Base-by-base conservation (phyloP, 192 early-diverging fungal genomes). In the Backusella parvicylindrica region DNA sequence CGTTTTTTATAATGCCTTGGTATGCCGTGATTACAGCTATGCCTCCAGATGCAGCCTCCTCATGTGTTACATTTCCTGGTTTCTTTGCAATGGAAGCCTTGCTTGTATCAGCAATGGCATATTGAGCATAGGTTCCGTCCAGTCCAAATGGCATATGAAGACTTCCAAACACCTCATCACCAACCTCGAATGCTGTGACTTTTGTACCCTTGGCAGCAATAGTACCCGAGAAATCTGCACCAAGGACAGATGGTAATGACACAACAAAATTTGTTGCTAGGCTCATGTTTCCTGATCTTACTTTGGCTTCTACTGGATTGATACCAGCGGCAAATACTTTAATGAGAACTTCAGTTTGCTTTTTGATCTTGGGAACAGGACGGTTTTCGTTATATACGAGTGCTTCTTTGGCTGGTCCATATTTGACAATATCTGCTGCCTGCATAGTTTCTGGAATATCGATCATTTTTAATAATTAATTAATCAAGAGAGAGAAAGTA, bases 251-350 rank as follows among this genome's bases (percentile, higher is more conserved):
- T 1, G 71, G 71, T n/a, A 60, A 18, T 64, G 64, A 32, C 23
- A 72, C 2, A 6, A 65, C 0, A 26, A 74, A 41, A 2, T 16
- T 3, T 9, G 72, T 6, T 26, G 21, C 53, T 1, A 60, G 2
- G 0, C 11, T 1, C 11, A 70, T 18, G 7, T 79, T 79, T 49
- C 77, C 77, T 50, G 16, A 0, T 4, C 68, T 63, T 5, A 37
- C 6, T 41, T 79, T 79, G 21, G 67, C 72, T 30, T 79, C 77
- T 1, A 74, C 49, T n/a, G 77, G 77, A 35, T 79, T 79, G 6
- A 79, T 67, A 37, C 77, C 77, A 2, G 77, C 72, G 16, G 49
- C 72, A 9, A 69, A 3, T 2, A 68, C 37, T 68, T 68, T 32
- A 9, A 68, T 38, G 36, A 68, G 66, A 0, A 68, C 33, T 26